A percentile compares a stretch with the other conserved stretches of the same genome.
phyloP scores from a whole-genome alignment of 129 eudicot species.

The Helichrysum umbraculigerum region DNA sequence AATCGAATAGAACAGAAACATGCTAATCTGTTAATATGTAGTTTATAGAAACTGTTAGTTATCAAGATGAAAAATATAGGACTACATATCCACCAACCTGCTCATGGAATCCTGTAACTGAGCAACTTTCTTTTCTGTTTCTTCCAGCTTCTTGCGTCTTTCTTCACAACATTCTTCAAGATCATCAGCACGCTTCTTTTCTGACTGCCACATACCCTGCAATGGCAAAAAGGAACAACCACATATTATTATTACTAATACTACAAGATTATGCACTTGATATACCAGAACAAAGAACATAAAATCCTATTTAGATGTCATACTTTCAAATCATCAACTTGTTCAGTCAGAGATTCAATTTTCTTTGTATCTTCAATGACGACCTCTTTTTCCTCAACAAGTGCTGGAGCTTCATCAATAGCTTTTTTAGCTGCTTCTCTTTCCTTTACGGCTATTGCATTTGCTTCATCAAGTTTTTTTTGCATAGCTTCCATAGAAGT shows the following conservation, averaged over 20 bases:
- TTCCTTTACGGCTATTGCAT: slow-evolving; percentile 68
- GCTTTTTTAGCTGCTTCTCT: slow-evolving; percentile 88
- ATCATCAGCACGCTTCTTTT: slow-evolving; percentile 62
- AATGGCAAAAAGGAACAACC: slow-evolving; percentile 17
- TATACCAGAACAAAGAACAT: neutral
- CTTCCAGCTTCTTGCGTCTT: slow-evolving; percentile 67
- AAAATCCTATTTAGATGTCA: neutral
- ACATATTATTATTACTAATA: neutral
- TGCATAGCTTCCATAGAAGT: slow-evolving; percentile 62
- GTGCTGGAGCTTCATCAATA: slow-evolving; percentile 94
- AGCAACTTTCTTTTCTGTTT: slow-evolving; percentile 64
- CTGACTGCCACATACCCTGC: slow-evolving; percentile 61
- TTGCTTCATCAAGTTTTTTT: slow-evolving; percentile 75
- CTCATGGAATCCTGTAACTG: slow-evolving; percentile 74
- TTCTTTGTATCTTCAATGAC: slow-evolving; percentile 83
- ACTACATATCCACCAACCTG: slow-evolving; percentile 41
- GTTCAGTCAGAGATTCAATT: slow-evolving; percentile 61
- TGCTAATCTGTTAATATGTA: neutral
- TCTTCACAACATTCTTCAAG: slow-evolving; percentile 64
- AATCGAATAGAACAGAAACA: neutral
- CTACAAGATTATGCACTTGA: slow-evolving; percentile 7
- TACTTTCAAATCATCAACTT: slow-evolving; percentile 72
- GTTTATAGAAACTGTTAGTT: slow-evolving; percentile 11
- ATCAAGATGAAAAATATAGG: slow-evolving; percentile 9
- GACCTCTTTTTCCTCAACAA: slow-evolving; percentile 82